Base-by-base conservation (phyloP, 805 yeast genomes). In the Scheffersomyces spartinae region DNA sequence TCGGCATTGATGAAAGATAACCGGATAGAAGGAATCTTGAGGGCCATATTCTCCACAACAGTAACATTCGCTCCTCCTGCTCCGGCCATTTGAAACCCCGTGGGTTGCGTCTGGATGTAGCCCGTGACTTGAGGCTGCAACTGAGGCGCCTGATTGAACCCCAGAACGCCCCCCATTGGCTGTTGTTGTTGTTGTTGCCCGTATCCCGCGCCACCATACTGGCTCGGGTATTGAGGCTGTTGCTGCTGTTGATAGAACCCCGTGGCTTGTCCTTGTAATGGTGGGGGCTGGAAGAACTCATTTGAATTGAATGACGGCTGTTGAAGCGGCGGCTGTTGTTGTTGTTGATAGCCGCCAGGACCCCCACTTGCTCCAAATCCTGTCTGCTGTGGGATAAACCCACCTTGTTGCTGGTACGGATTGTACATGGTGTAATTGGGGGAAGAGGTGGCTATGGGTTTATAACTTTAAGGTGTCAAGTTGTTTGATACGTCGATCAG, bases 1-100 rank as follows among this genome's bases (percentile, higher is more conserved):
- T 70, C 71, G 13, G 80, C 77, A 3, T 94, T 73, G 34, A 88
- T 71, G 47, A 88, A 88, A 7, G 94, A 74, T 26, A 88, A 61
- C 38, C 96, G 69, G 32, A 82, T 80, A 36, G 58, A 59, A 21
- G 91, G 91, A 34, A 80, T 73, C 42, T 74, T 74, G 34, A 81
- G 40, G 10, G 64, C 73, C 20, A 53, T 62, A 43, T 75, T 73
- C 39, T 71, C 71, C 11, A 60, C 56, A 20, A 55, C 61, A n/a
- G n/a, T n/a, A n/a, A n/a, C n/a, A n/a, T n/a, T n/a, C n/a, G n/a
- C n/a, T n/a, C n/a, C n/a, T 18, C 48, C 43, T 5, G 65, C 60
- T 16, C 60, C 55, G 4, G 58, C 33, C n/a, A 39, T 43, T 14
- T 39, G 56, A 34, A 66, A 64, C 3, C 71, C 73, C 2, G 72